phyloP scores from a whole-genome alignment of 257 asterid species.

The Solanum pinnatisectum region DNA sequence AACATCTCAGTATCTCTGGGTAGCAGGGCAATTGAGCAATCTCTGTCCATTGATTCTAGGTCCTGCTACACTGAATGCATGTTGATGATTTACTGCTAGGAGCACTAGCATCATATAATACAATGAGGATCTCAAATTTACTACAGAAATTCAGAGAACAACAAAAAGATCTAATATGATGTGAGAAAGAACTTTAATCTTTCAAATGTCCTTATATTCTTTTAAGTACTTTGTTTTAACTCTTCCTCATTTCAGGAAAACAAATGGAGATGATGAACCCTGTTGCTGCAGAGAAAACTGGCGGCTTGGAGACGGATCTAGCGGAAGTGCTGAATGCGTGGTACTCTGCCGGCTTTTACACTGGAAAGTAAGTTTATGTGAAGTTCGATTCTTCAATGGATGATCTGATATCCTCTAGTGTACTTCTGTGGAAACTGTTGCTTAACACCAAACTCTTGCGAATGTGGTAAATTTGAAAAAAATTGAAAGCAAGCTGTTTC shows the following conservation, averaged over 20 bases:
- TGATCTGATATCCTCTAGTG: neutral
- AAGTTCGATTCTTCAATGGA: neutral
- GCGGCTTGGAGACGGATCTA: conserved; percentile 45
- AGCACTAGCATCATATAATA: neutral
- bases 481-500: neutral
- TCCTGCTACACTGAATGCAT: neutral
- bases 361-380: conserved; percentile 64
- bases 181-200: neutral
- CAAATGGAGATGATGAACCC: conserved; percentile 9
- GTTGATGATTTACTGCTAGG: neutral
- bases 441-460: neutral
- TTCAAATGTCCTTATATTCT: neutral
- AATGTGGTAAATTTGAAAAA: neutral
- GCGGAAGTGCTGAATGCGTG: conserved; percentile 59
- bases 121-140: neutral
- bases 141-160: neutral
- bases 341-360: conserved; percentile 66
- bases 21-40: neutral
- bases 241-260: conserved; percentile 26
- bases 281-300: conserved; percentile 15
- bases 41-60: neutral
- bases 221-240: neutral
- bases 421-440: neutral
- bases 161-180: neutral
- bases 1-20: neutral